Evolutionary conservation across 2,329 filamentous ascomycete genomes (phyloP).

Genomic region (Lachnellula hyalina): DNA sequence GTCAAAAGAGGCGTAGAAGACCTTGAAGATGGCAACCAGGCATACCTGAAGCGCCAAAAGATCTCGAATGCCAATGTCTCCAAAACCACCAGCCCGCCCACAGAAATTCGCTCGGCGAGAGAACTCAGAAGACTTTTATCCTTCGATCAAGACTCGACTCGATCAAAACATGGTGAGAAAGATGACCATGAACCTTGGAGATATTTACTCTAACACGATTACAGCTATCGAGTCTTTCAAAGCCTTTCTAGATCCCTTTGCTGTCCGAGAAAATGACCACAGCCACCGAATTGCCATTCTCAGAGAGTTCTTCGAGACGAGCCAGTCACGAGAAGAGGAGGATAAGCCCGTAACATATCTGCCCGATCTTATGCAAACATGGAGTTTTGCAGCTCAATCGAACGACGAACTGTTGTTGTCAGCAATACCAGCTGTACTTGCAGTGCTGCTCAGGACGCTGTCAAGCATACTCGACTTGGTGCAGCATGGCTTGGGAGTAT

Average conservation of each 20-base stretch:
- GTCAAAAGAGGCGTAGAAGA: constrained; percentile 27
- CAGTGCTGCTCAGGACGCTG: constrained; percentile 73
- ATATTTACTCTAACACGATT: not conserved
- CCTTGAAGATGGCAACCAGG: constrained; percentile 26
- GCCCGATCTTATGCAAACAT: constrained; percentile 77
- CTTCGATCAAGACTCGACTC: constrained; percentile 65
- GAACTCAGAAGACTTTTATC: constrained; percentile 64
- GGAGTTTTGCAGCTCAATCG: constrained; percentile 74
- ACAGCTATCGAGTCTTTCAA: constrained; percentile 65
- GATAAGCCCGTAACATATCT: constrained; percentile 62
- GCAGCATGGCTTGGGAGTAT: constrained; percentile 70
- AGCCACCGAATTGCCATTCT: constrained; percentile 53
- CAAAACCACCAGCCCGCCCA: constrained; percentile 35
- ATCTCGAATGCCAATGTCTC: constrained; percentile 44
- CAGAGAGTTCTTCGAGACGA: constrained; percentile 59
- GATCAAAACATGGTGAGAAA: constrained; percentile 58
- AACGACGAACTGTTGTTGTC: constrained; percentile 80
- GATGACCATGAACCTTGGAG: not conserved
- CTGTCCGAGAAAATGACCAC: constrained; percentile 44
- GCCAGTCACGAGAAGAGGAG: constrained; percentile 43
- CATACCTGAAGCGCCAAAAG: constrained; percentile 33
- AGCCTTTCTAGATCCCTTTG: constrained; percentile 62
- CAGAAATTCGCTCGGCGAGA: constrained; percentile 56
- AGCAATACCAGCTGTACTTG: constrained; percentile 72
- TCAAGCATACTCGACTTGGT: constrained; percentile 70